phyloP scores from a whole-genome alignment of 352 stramenopile genomes.

The Pythium diclinum region DNA sequence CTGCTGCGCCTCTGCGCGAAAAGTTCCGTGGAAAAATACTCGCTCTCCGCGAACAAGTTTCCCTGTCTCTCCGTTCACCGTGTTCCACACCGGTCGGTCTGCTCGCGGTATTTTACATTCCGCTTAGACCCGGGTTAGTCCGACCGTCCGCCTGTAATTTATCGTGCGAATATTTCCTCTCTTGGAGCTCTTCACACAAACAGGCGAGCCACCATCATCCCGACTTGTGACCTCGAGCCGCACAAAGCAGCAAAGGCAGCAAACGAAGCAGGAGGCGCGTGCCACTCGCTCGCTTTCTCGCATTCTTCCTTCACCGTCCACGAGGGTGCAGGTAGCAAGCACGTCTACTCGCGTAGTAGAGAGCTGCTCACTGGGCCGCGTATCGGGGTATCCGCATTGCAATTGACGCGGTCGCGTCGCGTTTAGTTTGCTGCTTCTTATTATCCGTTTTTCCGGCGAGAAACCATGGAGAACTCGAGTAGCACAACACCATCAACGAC shows the following conservation, averaged over 20 bases:
- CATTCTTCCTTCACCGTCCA: constrained; percentile 7
- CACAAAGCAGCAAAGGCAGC: too few species aligned
- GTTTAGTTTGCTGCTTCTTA: not conserved
- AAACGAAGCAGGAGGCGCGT: not conserved
- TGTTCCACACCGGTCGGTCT: not conserved
- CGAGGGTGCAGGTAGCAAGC: not conserved
- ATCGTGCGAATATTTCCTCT: not conserved
- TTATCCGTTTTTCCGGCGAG: constrained; percentile 2
- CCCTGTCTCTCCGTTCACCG: not conserved
- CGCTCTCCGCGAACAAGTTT: not conserved
- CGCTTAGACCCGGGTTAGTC: not conserved
- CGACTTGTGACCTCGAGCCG: not conserved
- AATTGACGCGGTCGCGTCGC: not conserved
- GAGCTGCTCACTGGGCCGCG: too few species aligned
- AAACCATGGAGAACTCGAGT: constrained; percentile 21
- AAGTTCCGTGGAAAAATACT: constrained; percentile 20
- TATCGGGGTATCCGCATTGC: too few species aligned
- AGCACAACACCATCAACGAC: not conserved
- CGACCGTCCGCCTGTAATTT: not conserved
- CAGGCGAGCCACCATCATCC: not conserved
- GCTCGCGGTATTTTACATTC: not conserved
- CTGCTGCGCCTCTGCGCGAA: constrained; percentile 6
- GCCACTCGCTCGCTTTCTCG: not conserved
- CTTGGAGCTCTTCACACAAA: not conserved
- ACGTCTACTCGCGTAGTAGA: not conserved